Conservation (phyloP, 148 eudicot genomes). For the Beta vulgaris region DNA sequence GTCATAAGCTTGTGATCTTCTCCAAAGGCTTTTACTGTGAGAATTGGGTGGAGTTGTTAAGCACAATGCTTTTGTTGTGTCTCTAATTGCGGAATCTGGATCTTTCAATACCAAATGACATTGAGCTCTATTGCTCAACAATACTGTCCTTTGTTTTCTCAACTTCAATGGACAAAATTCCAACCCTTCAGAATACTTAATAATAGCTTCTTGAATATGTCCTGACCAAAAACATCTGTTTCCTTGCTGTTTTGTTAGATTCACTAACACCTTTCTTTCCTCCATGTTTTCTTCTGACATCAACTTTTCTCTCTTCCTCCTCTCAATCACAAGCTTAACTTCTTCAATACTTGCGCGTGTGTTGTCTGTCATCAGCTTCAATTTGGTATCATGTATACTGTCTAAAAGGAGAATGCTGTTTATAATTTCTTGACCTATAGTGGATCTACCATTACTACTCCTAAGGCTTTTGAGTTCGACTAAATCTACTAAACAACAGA, state of each 20-base stretch:
- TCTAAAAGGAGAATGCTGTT: conserved; percentile 47
- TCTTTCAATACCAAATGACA: conserved; percentile 57
- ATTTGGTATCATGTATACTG: conserved; percentile 51
- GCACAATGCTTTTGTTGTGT: conserved; percentile 69
- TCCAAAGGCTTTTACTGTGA: conserved; percentile 83
- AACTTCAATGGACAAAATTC: conserved; percentile 58
- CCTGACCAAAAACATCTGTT: conserved; percentile 52
- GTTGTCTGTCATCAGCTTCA: conserved; percentile 36
- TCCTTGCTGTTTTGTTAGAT: conserved; percentile 59
- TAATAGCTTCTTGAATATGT: conserved; percentile 49
- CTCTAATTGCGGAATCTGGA: conserved; percentile 56
- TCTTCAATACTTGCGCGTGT: conserved; percentile 46
- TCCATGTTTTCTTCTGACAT: conserved; percentile 44
- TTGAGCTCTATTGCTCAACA: conserved; percentile 85
- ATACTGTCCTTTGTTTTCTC: conserved; percentile 69
- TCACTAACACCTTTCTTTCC: conserved; percentile 44
- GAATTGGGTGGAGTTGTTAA: conserved; percentile 46
- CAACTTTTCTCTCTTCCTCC: conserved; percentile 46
- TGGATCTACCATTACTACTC: conserved; percentile 37
- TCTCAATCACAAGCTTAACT: conserved; percentile 57
- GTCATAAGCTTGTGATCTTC: conserved; percentile 91
- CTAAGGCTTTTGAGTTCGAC: conserved; percentile 46
- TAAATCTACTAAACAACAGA: conserved; percentile 53
- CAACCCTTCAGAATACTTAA: conserved; percentile 59
- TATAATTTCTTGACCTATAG: conserved; percentile 54